Conservation (phyloP, 768 basidiomycete genomes). For the Trametes meyenii region DNA sequence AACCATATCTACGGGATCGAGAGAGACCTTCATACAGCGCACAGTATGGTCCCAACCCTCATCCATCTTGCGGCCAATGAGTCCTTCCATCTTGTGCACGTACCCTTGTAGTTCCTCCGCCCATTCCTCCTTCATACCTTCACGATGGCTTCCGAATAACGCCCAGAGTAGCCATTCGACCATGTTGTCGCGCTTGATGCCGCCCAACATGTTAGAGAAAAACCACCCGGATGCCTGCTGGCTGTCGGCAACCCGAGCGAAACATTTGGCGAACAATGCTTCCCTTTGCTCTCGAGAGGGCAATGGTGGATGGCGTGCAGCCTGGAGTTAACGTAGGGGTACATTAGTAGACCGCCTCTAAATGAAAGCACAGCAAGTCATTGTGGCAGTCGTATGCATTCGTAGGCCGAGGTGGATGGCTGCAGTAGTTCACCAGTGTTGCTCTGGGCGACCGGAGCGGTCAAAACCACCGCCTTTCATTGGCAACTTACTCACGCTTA, state of each 20-base stretch:
- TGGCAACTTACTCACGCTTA: too few relatives aligned
- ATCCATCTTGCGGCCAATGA: constrained; percentile 44
- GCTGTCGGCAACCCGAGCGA: constrained; percentile 28
- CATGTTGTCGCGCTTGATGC: constrained; percentile 50
- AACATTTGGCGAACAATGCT: constrained; percentile 53
- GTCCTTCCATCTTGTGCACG: constrained; percentile 41
- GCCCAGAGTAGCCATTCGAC: constrained; percentile 70
- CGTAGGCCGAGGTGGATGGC: neutral
- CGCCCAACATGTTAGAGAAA: constrained; percentile 32
- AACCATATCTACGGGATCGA: constrained; percentile 56
- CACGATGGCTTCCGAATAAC: constrained; percentile 49
- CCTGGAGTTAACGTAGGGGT: constrained; percentile 19
- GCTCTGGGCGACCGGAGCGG: neutral
- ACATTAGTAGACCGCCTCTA: neutral
- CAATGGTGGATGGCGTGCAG: constrained; percentile 39
- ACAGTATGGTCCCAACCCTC: constrained; percentile 43
- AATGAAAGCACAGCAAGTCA: neutral
- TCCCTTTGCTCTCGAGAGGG: constrained; percentile 46
- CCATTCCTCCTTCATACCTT: constrained; percentile 41
- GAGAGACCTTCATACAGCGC: constrained; percentile 51
- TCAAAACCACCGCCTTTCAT: too few relatives aligned
- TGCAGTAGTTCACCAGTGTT: neutral
- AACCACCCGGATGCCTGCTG: constrained; percentile 57
- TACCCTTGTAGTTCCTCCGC: constrained; percentile 56
- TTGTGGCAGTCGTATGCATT: neutral